Base-by-base conservation (phyloP, 495 filamentous ascomycete species). In the Podospora sp. region DNA sequence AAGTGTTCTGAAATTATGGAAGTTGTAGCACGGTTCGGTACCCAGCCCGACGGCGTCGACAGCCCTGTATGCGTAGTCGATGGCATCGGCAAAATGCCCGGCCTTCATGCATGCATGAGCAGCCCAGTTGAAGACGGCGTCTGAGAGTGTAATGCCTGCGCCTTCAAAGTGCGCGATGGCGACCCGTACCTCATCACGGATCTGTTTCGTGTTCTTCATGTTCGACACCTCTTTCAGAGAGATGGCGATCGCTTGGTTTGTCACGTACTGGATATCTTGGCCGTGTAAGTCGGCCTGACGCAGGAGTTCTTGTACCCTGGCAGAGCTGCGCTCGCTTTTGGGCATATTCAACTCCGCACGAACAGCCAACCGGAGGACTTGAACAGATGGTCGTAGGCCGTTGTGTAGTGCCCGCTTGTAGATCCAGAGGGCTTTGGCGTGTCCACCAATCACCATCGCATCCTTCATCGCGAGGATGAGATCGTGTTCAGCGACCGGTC, bases 361-460 rank as follows among this genome's bases (percentile, higher is more conserved):
- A 20, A 84, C 73, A 21, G 81, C 82, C 9, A 83, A 62, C 11
- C 71, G 71, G 3, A 84, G 71, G 59, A 77, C 76, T 9, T 72
- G 69, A 4, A 53, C 24, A 16, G 69, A 73, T 46, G 68, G 70
- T 0, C 71, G 75, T 76, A 82, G 76, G 1, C 78, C 72, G 2
- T 62, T 66, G 22, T 71, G 59, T 5, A 72, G 26, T 0, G 73
- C 75, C 62, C 68, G 76, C 61, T 73, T 79, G 67, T 83, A 82
- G 24, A 81, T 73, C 12, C 62, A 55, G 60, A 79, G 24, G 0
- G 77, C 80, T 20, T 61, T 36, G 3, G 22, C 50, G 20, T 76
- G 74, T 7, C 67, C 68, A 21, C 57, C 60, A 9, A 25, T 55
- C 0, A 62, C 57, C 6, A 81, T 6, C 24, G 75, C 73, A 20